These are phyloP conservation scores for Byssoonygena ceratinophila DNA, from an alignment of 2,329 filamentous ascomycete species.

Conservation along the genomic window DNA sequence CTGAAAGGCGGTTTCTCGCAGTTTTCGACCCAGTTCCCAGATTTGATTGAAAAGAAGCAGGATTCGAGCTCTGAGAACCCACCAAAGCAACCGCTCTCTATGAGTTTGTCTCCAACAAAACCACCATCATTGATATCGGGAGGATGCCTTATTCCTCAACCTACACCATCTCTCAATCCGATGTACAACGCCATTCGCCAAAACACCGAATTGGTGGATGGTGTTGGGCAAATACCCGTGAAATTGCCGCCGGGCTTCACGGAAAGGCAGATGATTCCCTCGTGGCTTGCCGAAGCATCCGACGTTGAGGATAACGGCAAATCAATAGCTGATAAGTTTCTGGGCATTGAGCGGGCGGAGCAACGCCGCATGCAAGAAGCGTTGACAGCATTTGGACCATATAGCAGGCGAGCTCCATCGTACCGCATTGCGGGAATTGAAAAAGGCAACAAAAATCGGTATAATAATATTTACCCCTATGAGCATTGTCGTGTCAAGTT, in stretches of 20 bases:
- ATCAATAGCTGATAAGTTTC: constrained; percentile 68
- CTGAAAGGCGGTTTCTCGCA: constrained; percentile 70
- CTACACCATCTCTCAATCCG: constrained; percentile 61
- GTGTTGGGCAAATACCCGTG: constrained; percentile 68
- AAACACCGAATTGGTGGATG: constrained; percentile 88
- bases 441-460: constrained; percentile 88
- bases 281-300: constrained; percentile 64
- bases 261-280: constrained; percentile 50
- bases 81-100: constrained; percentile 42
- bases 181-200: constrained; percentile 96
- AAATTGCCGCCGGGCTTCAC: constrained; percentile 48
- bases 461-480: constrained; percentile 96
- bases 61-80: constrained; percentile 12
- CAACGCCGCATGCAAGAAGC: constrained; percentile 88
- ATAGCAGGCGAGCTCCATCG: constrained; percentile 43
- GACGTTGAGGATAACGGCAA: constrained; percentile 63
- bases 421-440: constrained; percentile 85
- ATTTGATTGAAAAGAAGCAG: constrained; percentile 45
- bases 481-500: constrained; percentile 84
- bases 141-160: constrained; percentile 67
- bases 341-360: constrained; percentile 73
- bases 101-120: constrained; percentile 36
- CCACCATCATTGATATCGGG: constrained; percentile 56
- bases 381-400: constrained; percentile 47
- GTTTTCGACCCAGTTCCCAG: constrained; percentile 58